These are phyloP conservation scores for Sungouiella blattae DNA, from an alignment of 805 yeast genomes.

Conservation along the genomic window DNA sequence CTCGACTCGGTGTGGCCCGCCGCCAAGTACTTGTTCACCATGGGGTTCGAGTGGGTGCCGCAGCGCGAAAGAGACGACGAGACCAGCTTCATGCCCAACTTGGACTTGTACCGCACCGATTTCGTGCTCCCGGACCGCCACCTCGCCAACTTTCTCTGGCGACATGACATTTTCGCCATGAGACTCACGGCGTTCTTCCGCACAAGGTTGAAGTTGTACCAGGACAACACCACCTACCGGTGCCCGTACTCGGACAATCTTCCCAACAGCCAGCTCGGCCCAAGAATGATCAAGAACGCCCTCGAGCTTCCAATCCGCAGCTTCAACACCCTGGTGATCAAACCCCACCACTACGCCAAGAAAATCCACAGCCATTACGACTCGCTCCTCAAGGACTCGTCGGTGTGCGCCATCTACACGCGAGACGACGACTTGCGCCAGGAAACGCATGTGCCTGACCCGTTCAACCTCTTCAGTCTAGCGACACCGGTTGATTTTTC, in stretches of 20 bases:
- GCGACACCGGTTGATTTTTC: background rate
- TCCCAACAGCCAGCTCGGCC: constrained; percentile 11
- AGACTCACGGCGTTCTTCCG: constrained; percentile 23
- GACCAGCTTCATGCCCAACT: constrained; percentile 4
- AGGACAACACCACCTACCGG: constrained; percentile 17
- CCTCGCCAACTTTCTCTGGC: constrained; percentile 17
- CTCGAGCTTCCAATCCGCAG: constrained; percentile 5
- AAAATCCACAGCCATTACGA: constrained; percentile 3
- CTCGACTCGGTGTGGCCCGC: constrained; percentile 23
- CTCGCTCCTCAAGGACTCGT: background rate
- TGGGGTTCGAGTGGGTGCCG: constrained; percentile 13
- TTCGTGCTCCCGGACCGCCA: background rate
- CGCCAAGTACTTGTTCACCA: constrained; percentile 19
- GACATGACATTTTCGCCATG: constrained; percentile 24
- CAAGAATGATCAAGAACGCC: constrained; percentile 13
- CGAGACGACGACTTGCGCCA: constrained; percentile 17
- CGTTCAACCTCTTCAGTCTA: background rate
- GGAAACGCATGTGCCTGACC: background rate
- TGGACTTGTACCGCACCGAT: constrained; percentile 6
- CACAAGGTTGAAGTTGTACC: constrained; percentile 17
- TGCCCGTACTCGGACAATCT: constrained; percentile 8
- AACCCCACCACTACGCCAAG: constrained; percentile 12
- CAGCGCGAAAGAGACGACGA: constrained; percentile 10
- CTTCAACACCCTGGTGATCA: constrained; percentile 7
- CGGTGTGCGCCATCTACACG: constrained; percentile 11